Base-by-base conservation (phyloP, 2,329 filamentous ascomycete genomes). In the Phoma sp. region DNA sequence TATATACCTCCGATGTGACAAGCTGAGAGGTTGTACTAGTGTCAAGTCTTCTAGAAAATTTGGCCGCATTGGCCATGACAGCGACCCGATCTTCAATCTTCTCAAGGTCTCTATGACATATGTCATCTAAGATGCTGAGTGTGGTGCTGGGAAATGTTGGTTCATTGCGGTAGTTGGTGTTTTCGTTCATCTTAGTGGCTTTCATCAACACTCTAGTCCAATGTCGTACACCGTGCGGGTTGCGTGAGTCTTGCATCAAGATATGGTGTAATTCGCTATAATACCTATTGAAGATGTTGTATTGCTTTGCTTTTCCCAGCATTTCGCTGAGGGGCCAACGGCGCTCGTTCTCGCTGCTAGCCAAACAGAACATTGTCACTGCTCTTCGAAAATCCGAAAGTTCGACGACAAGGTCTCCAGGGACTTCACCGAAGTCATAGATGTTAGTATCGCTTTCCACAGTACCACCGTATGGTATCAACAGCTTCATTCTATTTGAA, bases 341-440 rank as follows among this genome's bases (percentile, higher is more conserved):
- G 2, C 24, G 10, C 8, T 39, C 14, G 18, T 30, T 33, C n/a
- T 57, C 46, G 5, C 25, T 9, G 23, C 32, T 55, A 13, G 64
- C 60, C 27, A 61, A 13, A 22, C 55, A 61, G 23, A 65, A 66
- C 48, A 57, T 53, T 0, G 64, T 66, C 11, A 58, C 60, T 23
- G 52, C 38, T 35, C 56, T 36, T 32, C 57, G 52, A 25, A 66
- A 61, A 10, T 46, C 32, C 5, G 36, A 32, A 1, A 62, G 44
- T 6, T 53, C 41, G n/a, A 66, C 33, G 24, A 49, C 27, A 9
- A 65, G 59, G 3, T 66, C 58, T 4, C 57, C 58, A 8, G 36
- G 27, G n/a, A 59, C 36, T 3, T 41, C 42, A 10, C 55, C 58
- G 45, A 64, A 62, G 2, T 38, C 36, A 18, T 32, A 7, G 0